A percentile compares a stretch with the other conserved stretches of the same genome.
Conservation (phyloP, 2,329 filamentous ascomycete genomes). For the Pseudogymnoascus sp. region DNA sequence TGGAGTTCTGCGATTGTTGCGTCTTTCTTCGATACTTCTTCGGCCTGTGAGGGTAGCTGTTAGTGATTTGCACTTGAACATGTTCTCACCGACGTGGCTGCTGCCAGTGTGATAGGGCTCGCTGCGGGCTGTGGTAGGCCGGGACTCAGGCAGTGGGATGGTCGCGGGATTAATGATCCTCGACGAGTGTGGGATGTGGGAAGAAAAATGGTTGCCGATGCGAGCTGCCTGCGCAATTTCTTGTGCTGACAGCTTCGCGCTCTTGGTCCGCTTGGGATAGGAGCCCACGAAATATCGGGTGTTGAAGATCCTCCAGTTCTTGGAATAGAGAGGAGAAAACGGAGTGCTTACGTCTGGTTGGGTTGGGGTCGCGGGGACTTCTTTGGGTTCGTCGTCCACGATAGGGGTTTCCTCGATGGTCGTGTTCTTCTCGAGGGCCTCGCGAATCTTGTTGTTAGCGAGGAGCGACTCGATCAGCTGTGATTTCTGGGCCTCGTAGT, state of each 20-base stretch:
- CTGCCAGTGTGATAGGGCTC: not conserved
- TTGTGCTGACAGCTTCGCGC: not conserved
- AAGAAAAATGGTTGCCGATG: not conserved
- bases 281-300: conserved; percentile 2
- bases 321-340: not conserved
- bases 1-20: conserved; percentile 1
- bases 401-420: not conserved
- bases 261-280: not conserved
- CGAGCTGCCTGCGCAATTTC: not conserved
- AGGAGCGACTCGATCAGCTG: conserved; percentile 52
- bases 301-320: conserved; percentile 3
- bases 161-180: not conserved
- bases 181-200: not conserved
- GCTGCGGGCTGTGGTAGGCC: not conserved
- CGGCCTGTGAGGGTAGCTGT: not conserved
- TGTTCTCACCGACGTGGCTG: not conserved
- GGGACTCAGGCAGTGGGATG: not conserved
- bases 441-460: conserved; percentile 50
- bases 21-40: conserved; percentile 4
- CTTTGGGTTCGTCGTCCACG: not conserved
- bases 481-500: conserved; percentile 48
- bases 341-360: conserved; percentile 2
- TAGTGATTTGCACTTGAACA: conserved; percentile 1
- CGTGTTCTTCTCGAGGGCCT: conserved; percentile 33
- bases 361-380: not conserved